Conservation (phyloP, 1,284 basidiomycete genomes). For the Ceratobasidium papillatum region DNA sequence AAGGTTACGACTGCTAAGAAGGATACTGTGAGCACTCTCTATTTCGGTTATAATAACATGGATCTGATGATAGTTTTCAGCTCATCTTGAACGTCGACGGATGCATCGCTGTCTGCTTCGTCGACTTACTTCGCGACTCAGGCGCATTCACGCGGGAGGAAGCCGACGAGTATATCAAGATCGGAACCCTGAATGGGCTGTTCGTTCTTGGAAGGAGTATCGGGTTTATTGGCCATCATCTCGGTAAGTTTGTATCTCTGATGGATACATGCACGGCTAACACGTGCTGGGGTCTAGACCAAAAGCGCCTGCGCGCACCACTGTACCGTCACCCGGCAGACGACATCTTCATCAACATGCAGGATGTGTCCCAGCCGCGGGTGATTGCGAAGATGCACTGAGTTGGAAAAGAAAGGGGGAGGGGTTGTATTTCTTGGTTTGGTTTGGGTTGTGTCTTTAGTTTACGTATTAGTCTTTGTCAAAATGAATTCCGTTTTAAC, state of each 20-base stretch:
- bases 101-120: conserved; percentile 97
- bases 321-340: conserved; percentile 84
- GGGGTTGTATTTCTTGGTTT: conserved; percentile 4
- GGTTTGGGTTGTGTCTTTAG: not conserved
- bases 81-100: conserved; percentile 97
- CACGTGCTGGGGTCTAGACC: conserved; percentile 65
- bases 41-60: conserved; percentile 40
- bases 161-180: conserved; percentile 97
- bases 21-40: conserved; percentile 72
- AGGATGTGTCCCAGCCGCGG: conserved; percentile 78
- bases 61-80: conserved; percentile 49
- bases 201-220: conserved; percentile 98
- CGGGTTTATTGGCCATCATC: conserved; percentile 94
- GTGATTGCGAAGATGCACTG: conserved; percentile 65
- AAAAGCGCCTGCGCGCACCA: conserved; percentile 92
- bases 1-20: conserved; percentile 98
- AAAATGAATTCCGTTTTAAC: not conserved
- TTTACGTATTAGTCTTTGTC: conserved; percentile 18
- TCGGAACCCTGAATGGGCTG: conserved; percentile 92
- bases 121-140: conserved; percentile 90
- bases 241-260: conserved; percentile 51
- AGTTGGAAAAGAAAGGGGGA: not conserved
- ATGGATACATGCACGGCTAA: not conserved
- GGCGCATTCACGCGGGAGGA: conserved; percentile 97
- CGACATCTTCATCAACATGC: conserved; percentile 69